Evolutionary conservation across 177 flowering plant species (phyloP).

Genomic region (Vitis hybrid): DNA sequence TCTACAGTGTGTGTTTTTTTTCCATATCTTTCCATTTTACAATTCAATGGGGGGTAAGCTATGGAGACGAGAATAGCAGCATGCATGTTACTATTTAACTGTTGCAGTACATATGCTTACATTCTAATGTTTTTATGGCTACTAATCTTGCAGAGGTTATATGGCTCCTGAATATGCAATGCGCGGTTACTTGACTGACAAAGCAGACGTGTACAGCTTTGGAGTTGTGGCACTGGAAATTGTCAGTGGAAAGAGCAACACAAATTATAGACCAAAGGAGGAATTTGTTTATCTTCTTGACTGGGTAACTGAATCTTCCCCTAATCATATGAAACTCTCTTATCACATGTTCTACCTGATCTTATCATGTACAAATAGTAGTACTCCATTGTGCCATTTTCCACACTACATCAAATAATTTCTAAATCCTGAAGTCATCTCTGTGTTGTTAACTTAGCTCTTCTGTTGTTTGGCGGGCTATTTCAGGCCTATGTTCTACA

Average conservation of each 20-base stretch:
- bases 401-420: background rate
- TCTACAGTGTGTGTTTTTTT: no score
- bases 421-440: background rate
- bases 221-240: slow-evolving; percentile 60
- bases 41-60: no score
- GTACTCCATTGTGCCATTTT: no score
- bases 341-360: no score
- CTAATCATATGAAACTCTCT: background rate
- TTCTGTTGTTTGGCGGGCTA: background rate
- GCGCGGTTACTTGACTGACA: slow-evolving; percentile 51
- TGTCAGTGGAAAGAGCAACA: slow-evolving; percentile 62
- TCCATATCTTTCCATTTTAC: no score
- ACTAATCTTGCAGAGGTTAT: slow-evolving; percentile 39
- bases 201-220: slow-evolving; percentile 64
- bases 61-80: background rate
- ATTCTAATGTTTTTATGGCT: background rate
- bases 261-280: slow-evolving; percentile 54
- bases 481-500: slow-evolving; percentile 60
- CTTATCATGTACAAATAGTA: no score
- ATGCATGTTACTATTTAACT: background rate
- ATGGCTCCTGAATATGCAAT: slow-evolving; percentile 68
- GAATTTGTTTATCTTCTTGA: slow-evolving; percentile 63
- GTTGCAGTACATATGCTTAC: background rate
- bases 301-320: slow-evolving; percentile 35
- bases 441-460: background rate